phyloP scores from a whole-genome alignment of 2,329 filamentous ascomycete genomes.

The Pochonia chlamydosporia region DNA sequence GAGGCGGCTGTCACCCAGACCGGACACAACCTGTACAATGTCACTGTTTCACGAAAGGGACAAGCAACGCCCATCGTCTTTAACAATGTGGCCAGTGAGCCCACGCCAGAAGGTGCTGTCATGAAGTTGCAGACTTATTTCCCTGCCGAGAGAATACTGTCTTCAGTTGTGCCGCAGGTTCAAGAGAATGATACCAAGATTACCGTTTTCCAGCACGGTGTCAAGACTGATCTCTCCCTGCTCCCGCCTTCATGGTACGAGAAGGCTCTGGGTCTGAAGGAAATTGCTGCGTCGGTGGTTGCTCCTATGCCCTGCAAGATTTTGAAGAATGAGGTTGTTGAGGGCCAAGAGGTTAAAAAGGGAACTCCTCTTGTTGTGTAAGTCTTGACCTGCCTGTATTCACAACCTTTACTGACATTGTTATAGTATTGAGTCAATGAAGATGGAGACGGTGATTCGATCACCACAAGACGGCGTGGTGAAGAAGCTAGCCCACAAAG shows the following conservation, averaged over 20 bases:
- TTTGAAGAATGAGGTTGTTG: constrained; percentile 77
- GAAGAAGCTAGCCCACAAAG: constrained; percentile 66
- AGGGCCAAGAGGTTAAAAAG: constrained; percentile 77
- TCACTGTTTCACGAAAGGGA: constrained; percentile 37
- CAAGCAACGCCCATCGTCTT: constrained; percentile 33
- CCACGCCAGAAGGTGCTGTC: constrained; percentile 21
- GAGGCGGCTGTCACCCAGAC: constrained; percentile 45
- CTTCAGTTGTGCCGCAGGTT: constrained; percentile 63
- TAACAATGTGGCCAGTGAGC: constrained; percentile 38
- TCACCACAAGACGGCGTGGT: constrained; percentile 68
- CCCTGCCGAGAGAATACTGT: constrained; percentile 70
- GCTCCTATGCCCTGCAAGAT: constrained; percentile 99
- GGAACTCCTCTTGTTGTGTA: constrained; percentile 81
- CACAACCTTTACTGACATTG: not conserved
- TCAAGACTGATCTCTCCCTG: constrained; percentile 53
- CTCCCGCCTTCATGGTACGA: constrained; percentile 71
- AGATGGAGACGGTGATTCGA: constrained; percentile 81
- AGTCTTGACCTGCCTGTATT: constrained; percentile 25
- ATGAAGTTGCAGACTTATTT: constrained; percentile 54
- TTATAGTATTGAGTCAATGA: constrained; percentile 73
- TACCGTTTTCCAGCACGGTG: constrained; percentile 69
- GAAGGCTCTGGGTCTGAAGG: constrained; percentile 79
- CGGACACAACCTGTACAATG: constrained; percentile 40
- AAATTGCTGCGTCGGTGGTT: constrained; percentile 73
- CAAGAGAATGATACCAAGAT: constrained; percentile 53